phyloP scores from a whole-genome alignment of 495 filamentous ascomycete genomes.

The Aspergillus baeticus region DNA sequence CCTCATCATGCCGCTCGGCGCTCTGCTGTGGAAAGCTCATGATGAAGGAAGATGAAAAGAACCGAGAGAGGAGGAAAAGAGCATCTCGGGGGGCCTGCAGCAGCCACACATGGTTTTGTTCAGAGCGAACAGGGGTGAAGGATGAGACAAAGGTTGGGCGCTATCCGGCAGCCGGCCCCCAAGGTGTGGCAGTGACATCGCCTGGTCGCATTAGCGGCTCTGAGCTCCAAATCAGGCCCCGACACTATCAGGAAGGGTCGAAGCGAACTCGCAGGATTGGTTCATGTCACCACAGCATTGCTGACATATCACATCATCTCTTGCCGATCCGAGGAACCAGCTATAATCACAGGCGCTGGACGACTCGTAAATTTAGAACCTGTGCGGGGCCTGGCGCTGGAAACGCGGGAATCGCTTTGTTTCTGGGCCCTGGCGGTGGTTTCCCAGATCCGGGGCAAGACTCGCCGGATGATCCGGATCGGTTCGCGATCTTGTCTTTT shows the following conservation, averaged over 20 bases:
- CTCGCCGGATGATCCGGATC: too few species aligned
- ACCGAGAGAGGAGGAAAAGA: not conserved
- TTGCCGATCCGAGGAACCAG: not conserved
- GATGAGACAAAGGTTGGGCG: slow-evolving; percentile 2
- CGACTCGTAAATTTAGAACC: too few species aligned
- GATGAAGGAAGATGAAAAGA: not conserved
- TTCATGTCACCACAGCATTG: not conserved
- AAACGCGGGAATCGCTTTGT: too few species aligned
- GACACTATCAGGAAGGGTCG: not conserved
- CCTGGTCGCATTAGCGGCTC: not conserved
- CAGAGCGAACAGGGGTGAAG: not conserved
- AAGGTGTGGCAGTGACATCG: not conserved
- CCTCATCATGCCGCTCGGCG: slow-evolving; percentile 2
- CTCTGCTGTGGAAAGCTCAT: slow-evolving; percentile 1
- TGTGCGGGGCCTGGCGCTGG: too few species aligned
- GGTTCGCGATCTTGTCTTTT: too few species aligned
- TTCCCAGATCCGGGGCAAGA: too few species aligned
- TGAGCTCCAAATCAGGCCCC: not conserved
- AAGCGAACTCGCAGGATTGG: not conserved
- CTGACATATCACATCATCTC: slow-evolving; percentile 2
- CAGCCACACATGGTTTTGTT: slow-evolving; percentile 3
- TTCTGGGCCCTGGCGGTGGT: too few species aligned
- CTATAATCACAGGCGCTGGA: slow-evolving; percentile 1
- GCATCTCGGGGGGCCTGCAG: not conserved
- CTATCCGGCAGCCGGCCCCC: not conserved